Base-by-base conservation (phyloP, 495 filamentous ascomycete genomes). In the Aspergillus saccharolyticus region DNA sequence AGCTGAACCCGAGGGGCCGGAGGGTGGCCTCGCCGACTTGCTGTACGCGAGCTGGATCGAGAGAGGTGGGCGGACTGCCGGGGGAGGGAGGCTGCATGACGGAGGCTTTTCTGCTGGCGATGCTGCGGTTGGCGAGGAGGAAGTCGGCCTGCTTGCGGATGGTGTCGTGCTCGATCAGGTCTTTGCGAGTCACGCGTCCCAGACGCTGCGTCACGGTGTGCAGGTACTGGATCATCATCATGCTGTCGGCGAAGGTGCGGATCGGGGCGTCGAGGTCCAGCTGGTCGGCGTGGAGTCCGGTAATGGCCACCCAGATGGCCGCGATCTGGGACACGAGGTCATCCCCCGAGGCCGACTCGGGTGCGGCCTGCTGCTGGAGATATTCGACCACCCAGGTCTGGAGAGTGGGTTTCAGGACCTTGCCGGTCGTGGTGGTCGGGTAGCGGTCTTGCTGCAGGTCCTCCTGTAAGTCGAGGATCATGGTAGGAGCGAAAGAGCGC, bases 361-460 rank as follows among this genome's bases (percentile, higher is more conserved):
- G 3, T 1, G 44, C 0, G 12, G 44, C 19, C 18, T 21, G 44
- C 18, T 20, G 19, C 44, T 53, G 18, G n/a, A 72, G 30, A 56
- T 66, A 52, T 43, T 61, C 21, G 52, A 54, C 19, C 53, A 59
- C 43, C 49, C 10, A 52, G 39, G 58, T 46, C 42, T 58, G 62
- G 16, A 73, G 55, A 19, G 53, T 53, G 9, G 59, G 44, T 60
- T 75, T 75, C 43, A 66, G 59, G n/a, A 72, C 55, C 54, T 78
- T 78, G 15, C 75, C 75, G 4, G 70, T 62, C 5, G 65, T 55
- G 1, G 74, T 78, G n/a, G 55, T 55, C 3, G 74, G 74, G 45
- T 68, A 74, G 12, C 55, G 56, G 0, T 68, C 62, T 12, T 71
- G 42, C 4, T 63, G 68, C 3, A 76, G 55, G 17, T 74, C 63